Evolutionary conservation across 306 rosid species (phyloP).

Genomic region (Acacia crassicarpa): DNA sequence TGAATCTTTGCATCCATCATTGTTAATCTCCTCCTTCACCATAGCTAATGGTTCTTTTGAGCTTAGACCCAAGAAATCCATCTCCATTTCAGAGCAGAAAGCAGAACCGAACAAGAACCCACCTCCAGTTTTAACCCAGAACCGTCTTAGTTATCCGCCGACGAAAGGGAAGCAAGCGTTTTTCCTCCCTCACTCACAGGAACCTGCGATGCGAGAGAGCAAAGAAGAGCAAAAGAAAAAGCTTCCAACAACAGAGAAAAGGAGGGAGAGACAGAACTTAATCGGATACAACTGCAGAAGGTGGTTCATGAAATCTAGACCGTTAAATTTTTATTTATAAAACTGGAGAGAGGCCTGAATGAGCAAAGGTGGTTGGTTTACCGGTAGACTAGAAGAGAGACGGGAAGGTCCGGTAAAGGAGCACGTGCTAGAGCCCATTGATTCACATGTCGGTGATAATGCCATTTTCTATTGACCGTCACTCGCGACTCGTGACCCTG

Average conservation of each 20-base stretch:
- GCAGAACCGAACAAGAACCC: constrained; percentile 16
- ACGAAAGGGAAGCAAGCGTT: constrained; percentile 20
- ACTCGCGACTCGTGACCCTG: neutral
- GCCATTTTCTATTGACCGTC: constrained; percentile 6
- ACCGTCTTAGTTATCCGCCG: constrained; percentile 12
- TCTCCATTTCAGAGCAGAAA: constrained; percentile 63
- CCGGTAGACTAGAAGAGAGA: constrained; percentile 43
- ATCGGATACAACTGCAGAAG: neutral
- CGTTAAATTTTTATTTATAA: constrained; percentile 30
- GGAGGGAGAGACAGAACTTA: neutral
- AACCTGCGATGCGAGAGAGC: constrained; percentile 17
- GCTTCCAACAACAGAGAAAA: constrained; percentile 38
- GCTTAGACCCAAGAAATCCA: constrained; percentile 85
- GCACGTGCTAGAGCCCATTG: constrained; percentile 57
- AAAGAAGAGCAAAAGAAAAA: constrained; percentile 26
- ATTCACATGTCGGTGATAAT: constrained; percentile 36
- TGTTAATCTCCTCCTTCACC: constrained; percentile 65
- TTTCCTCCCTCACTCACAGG: constrained; percentile 22
- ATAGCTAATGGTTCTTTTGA: constrained; percentile 47
- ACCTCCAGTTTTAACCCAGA: constrained; percentile 9
- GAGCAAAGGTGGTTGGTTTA: constrained; percentile 35
- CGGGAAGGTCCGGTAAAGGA: constrained; percentile 51
- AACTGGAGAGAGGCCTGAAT: neutral
- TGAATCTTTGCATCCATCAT: constrained; percentile 52
- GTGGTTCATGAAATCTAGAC: constrained; percentile 41